phyloP scores from a whole-genome alignment of 345 rosid genomes.

The Eucalyptus microcorys region DNA sequence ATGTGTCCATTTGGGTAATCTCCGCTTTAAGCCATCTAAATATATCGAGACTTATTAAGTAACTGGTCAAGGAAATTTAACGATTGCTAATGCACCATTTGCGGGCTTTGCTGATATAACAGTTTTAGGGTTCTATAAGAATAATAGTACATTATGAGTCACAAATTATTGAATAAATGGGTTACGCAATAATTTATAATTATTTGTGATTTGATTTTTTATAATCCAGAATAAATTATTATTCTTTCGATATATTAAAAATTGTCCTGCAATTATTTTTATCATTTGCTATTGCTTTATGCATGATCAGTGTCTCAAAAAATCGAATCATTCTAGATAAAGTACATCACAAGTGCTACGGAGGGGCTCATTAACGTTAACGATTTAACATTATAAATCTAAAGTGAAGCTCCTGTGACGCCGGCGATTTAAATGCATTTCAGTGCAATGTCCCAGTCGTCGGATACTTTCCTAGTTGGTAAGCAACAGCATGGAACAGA shows the following conservation, averaged over 20 bases:
- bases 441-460: neutral
- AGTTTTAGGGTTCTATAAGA: rapidly evolving
- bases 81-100: neutral
- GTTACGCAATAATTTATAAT: no score
- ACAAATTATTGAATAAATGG: rapidly evolving
- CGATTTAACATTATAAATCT: neutral
- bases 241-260: rapidly evolving
- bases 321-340: neutral
- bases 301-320: neutral
- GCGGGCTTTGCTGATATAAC: no score
- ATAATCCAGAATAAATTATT: rapidly evolving
- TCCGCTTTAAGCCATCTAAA: neutral
- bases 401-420: neutral
- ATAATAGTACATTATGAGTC: no score
- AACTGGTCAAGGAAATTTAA: neutral
- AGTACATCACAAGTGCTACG: neutral
- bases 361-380: neutral
- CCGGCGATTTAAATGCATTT: neutral
- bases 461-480: neutral
- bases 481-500: neutral
- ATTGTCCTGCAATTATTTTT: rapidly evolving
- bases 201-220: no score
- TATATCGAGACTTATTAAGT: neutral
- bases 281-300: neutral
- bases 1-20: neutral